Evolutionary conservation across 495 filamentous ascomycete species (phyloP).

Genomic region (Lichina pygmaea): DNA sequence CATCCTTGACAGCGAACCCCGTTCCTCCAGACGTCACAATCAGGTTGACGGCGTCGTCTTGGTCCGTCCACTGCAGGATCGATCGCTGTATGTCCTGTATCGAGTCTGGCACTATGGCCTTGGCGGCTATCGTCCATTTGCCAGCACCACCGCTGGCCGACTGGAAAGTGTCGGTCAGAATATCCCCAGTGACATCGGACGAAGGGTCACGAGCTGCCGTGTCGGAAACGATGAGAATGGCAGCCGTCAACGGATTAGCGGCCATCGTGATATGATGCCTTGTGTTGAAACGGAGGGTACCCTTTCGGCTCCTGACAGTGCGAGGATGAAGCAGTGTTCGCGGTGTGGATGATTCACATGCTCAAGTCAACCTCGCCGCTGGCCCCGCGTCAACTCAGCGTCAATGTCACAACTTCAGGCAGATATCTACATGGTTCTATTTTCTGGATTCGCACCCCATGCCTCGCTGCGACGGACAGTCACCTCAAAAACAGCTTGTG

Average conservation of each 20-base stretch:
- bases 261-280: neutral
- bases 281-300: too few species aligned
- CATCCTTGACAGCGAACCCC: slow-evolving; percentile 71
- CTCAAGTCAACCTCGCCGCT: too few species aligned
- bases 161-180: slow-evolving; percentile 39
- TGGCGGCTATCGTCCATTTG: slow-evolving; percentile 40
- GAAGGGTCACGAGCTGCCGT: slow-evolving; percentile 68
- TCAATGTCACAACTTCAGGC: too few species aligned
- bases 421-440: too few species aligned
- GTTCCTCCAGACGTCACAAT: slow-evolving; percentile 81
- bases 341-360: too few species aligned
- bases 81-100: slow-evolving; percentile 43
- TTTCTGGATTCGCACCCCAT: too few species aligned
- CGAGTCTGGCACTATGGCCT: slow-evolving; percentile 61
- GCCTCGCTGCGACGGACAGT: too few species aligned
- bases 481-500: too few species aligned
- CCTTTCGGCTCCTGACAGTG: too few species aligned
- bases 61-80: slow-evolving; percentile 43
- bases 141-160: slow-evolving; percentile 22
- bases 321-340: too few species aligned
- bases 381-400: too few species aligned
- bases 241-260: slow-evolving; percentile 23
- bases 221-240: slow-evolving; percentile 73
- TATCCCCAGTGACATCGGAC: slow-evolving; percentile 39
- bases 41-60: slow-evolving; percentile 33